Base-by-base conservation (phyloP, 352 stramenopile genomes). In the Saprolegnia diclina region DNA sequence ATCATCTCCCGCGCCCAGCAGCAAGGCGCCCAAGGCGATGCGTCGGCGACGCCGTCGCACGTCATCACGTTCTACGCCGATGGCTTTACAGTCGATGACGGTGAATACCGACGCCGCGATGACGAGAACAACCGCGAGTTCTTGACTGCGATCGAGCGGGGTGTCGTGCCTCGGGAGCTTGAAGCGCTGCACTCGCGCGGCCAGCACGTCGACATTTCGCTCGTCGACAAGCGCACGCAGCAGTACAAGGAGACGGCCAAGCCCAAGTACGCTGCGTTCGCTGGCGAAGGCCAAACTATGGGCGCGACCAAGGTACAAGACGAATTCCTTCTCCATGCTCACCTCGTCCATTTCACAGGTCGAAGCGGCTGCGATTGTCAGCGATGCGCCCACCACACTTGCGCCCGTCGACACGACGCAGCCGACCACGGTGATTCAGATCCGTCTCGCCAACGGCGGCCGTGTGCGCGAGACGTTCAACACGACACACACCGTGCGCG, bases 181-280 rank as follows among this genome's bases (percentile, higher is more conserved):
- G 86, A 94, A 65, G 82, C 80, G 2, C 81, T 88, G 56, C 81
- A 87, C 74, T n/a, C 24, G 53, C 81, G 77, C 53, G 72, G 75
- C 18, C 78, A 90, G 62, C 81, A 83, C 32, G 86, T 94, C 32
- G 83, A 92, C 53, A 92, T 94, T 65, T 87, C 74, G 29, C 79
- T 94, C 24, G 81, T 95, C 44, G 89, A 97, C 77, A 92, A 91
- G 74, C 80, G 89, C 18, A 75, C 88, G 35, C 86, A 96, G 61
- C 79, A 94, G 42, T 97, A 92, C 72, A 79, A 86, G 55, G 75
- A 81, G 26, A 82, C 83, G 6, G 75, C 80, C 0, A 50, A 77
- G 35, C 88, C 89, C 5, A 78, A 86, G 16, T 97, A 97, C 75
- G 90, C 87, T 55, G 88, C 89, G 29, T 97, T 95, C 71, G 88